Evolutionary conservation across 768 basidiomycete genomes (phyloP), one percentile per base, ranked within the genome.

Genomic region (Leccinum variicolor): DNA sequence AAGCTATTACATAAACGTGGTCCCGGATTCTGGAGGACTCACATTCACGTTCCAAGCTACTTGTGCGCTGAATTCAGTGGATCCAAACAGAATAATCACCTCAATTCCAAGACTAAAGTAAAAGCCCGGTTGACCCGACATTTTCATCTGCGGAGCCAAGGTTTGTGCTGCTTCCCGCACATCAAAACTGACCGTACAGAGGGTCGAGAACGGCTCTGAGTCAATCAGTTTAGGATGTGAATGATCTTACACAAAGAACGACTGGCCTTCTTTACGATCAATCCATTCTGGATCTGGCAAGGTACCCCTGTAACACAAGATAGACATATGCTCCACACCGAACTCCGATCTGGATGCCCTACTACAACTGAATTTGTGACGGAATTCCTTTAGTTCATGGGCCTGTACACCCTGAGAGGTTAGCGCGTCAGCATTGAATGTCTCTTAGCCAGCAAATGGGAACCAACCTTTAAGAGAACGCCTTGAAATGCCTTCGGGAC

Each of bases 51-150:
- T 52, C 60, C 61, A 61, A 4, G 61, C 60, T 3, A 61, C 54
- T 11, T 61, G 62, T 10, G 62, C 55, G 43, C 33, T 56, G 25
- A 39, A 55, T 87, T 66, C 64, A 1, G 64, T 63, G 15, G 26
- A 11, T 46, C 64, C 64, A 8, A 66, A 64, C n/a, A 53, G 55
- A 19, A 62, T 50, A 23, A 64, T 56, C 36, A 64, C 60, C 7
- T 66, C 64, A 13, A 63, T 3, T 7, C 1, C 6, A 5, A 65
- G 31, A 1, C 10, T 2, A 29, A 59, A 65, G 51, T 54, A 66
- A n/a, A 26, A n/a, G 1, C 63, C 63, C 3, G 0, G 4, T 17
- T 28, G 28, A 8, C 51, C 57, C 0, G 10, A 43, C 13, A 41
- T 0, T 19, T 50, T 64, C 5, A 6, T 53, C 34, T 4, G 36